Base-by-base conservation (phyloP, 2,329 filamentous ascomycete species). In the Epicoccum sorghinum region DNA sequence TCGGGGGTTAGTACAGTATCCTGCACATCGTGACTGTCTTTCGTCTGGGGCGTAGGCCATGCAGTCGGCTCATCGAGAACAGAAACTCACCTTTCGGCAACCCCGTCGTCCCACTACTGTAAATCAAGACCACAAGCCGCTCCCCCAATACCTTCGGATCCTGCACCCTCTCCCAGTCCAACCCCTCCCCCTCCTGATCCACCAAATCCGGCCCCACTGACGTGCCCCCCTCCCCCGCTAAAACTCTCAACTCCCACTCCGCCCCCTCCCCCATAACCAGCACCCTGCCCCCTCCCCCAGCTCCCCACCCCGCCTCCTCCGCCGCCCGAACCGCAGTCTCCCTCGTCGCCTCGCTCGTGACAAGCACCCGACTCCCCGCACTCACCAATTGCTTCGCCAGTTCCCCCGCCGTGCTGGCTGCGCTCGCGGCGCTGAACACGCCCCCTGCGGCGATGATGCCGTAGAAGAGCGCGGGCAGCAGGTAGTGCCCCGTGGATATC, bases 361-460 rank as follows among this genome's bases (percentile, higher is more conserved):
- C 67, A 22, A 83, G 56, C 18, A 81, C 55, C 7, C 72, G 78
- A 8, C 73, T 77, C 4, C 71, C 68, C 0, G 77, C 79, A 23
- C 77, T 72, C 13, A 70, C 71, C 12, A 82, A 72, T 59, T 81
- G 79, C 24, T 80, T 75, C 3, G 78, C 77, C 7, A 87, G 68
- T 24, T 87, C 85, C 2, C 73, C 62, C 0, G 78, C 73, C 0
- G 83, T 84, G 4, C 77, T 79, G 0, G 78, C 76, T 0, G 82
- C 76, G 41, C 78, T 82, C 0, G 82, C 82, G 4, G 82, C 80
- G 6, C 82, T 83, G 61, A 84, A 87, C 24, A 87, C 78, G 14
- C 83, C 85, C 1, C 81, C 84, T 2, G 84, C 83, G 3, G 82
- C 84, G 40, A 87, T 76, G 47, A 85, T 79, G 12, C 80, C 82